A percentile compares a stretch with the other conserved stretches of the same genome.
phyloP scores from a whole-genome alignment of 73 alveolate genomes.

The Strombidium stylifer region DNA sequence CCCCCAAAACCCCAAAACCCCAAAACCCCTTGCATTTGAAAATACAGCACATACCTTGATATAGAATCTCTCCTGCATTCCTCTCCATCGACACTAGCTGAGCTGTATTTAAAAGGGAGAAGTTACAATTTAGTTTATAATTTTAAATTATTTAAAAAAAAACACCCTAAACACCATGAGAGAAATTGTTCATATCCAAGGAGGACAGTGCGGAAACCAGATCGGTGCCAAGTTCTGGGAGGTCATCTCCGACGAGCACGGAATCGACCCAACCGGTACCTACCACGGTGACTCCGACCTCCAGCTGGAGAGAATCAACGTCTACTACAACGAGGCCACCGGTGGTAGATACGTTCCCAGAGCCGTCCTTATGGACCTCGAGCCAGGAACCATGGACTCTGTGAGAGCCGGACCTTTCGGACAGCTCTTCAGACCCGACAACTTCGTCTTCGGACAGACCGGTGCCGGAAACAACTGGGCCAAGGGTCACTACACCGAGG shows the following conservation, averaged over 20 bases:
- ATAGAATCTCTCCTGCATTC: neutral
- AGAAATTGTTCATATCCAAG: constrained; percentile 98
- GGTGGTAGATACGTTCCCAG: constrained; percentile 99
- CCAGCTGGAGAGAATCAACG: constrained; percentile 92
- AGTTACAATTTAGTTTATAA: constrained; percentile 29
- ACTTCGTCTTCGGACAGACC: constrained; percentile 98
- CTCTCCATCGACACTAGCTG: constrained; percentile 4
- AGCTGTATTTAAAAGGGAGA: constrained; percentile 28
- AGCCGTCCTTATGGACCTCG: constrained; percentile 98
- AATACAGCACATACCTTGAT: neutral
- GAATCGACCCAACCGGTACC: constrained; percentile 99
- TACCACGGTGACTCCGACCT: constrained; percentile 98
- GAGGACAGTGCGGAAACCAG: constrained; percentile 99
- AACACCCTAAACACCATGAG: constrained; percentile 70
- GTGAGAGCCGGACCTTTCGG: constrained; percentile 99
- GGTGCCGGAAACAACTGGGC: constrained; percentile 99
- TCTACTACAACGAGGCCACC: constrained; percentile 97
- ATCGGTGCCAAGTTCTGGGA: constrained; percentile 99
- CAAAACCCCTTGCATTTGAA: neutral
- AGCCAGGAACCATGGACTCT: constrained; percentile 99
- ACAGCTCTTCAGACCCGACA: constrained; percentile 99
- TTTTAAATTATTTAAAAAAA: constrained; percentile 32
- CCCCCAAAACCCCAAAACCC: constrained; percentile 1
- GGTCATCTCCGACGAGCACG: constrained; percentile 99
- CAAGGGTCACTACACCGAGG: constrained; percentile 98